Conservation (phyloP, 108 stramenopile genomes). For the Heterococcus sp. region DNA sequence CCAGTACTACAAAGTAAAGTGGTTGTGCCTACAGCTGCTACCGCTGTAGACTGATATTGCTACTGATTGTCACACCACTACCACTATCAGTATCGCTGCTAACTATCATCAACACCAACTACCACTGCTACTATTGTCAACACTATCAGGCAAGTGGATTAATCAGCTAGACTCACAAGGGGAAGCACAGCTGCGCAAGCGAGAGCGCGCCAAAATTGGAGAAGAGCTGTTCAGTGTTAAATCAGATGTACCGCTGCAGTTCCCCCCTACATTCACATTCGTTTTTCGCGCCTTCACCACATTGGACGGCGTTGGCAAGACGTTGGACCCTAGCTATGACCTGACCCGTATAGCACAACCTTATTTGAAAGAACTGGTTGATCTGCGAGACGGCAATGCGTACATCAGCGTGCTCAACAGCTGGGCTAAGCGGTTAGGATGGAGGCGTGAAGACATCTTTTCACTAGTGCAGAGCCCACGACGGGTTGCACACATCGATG, state of each 20-base stretch:
- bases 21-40: no score
- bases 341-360: constrained; percentile 88
- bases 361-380: constrained; percentile 87
- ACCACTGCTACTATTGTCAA: no score
- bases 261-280: constrained; percentile 93
- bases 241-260: constrained; percentile 69
- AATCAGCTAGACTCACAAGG: constrained; percentile 43
- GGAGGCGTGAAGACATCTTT: constrained; percentile 18
- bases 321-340: constrained; percentile 76
- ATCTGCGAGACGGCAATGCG: constrained; percentile 60
- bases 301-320: constrained; percentile 93
- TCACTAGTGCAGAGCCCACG: constrained; percentile 58
- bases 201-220: constrained; percentile 48
- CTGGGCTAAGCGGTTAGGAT: constrained; percentile 35
- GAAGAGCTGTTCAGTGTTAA: constrained; percentile 49
- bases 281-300: constrained; percentile 94
- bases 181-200: constrained; percentile 68
- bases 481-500: constrained; percentile 84
- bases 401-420: constrained; percentile 41
- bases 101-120: no score
- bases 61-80: no score
- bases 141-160: background rate
- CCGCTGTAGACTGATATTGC: no score
- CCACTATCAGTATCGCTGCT: no score
- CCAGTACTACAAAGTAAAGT: no score